A percentile compares a stretch with the other conserved stretches of the same genome.
These are phyloP conservation scores for Monosporozyma yasuniensis DNA, from an alignment of 805 yeast species.

Conservation along the genomic window DNA sequence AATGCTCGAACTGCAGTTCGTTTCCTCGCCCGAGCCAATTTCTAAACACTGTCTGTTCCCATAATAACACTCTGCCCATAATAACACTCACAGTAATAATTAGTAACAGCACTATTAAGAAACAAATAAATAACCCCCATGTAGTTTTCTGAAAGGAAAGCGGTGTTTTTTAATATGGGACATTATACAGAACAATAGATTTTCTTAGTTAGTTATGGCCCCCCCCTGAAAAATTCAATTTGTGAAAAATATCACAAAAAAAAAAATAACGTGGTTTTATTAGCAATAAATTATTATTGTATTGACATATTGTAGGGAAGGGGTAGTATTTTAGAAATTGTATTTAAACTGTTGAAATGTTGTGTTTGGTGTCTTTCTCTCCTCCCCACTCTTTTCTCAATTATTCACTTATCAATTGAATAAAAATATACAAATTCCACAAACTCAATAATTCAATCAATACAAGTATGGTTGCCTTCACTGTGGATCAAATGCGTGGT, in stretches of 20 bases:
- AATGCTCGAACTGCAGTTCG: neutral
- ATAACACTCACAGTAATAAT: too few relatives aligned
- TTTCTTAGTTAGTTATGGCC: neutral
- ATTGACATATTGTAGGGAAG: neutral
- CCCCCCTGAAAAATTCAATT: neutral
- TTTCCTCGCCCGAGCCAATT: neutral
- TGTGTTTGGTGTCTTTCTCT: neutral
- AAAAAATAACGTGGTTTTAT: neutral
- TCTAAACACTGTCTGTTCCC: neutral
- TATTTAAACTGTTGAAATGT: neutral
- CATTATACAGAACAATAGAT: too few relatives aligned
- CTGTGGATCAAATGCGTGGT: constrained; percentile 88
- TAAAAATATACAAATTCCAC: neutral
- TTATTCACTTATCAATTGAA: too few relatives aligned
- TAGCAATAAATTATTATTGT: constrained; percentile 7
- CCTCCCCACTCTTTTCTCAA: neutral
- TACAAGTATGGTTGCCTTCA: constrained; percentile 37
- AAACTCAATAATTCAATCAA: neutral
- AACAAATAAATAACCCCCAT: too few relatives aligned
- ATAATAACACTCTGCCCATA: too few relatives aligned
- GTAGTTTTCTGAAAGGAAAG: neutral
- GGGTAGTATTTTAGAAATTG: constrained; percentile 1
- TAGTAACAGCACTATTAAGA: too few relatives aligned
- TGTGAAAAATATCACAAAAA: neutral
- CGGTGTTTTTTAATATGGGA: neutral